Evolutionary conservation across 2,329 filamentous ascomycete species (phyloP).

Genomic region (Colletotrichum noveboracense): DNA sequence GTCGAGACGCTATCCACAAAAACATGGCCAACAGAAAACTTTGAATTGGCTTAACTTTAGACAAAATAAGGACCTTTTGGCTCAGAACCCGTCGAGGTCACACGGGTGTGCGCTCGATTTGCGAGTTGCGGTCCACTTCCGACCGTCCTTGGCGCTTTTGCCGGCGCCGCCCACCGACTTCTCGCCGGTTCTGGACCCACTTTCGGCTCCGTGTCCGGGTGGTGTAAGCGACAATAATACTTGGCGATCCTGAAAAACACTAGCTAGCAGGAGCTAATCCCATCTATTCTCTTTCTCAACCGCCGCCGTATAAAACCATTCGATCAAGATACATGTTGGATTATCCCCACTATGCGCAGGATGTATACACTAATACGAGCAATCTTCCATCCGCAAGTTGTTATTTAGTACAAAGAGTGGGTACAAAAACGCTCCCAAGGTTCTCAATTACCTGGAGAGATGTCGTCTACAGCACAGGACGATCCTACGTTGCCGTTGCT

Average conservation of each 20-base stretch:
- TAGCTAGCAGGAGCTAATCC: background rate
- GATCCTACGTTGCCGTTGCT: background rate
- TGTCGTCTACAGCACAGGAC: background rate
- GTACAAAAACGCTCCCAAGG: background rate
- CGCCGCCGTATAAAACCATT: fast-evolving
- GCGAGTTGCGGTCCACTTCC: background rate
- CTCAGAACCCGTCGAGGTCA: background rate
- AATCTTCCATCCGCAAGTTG: background rate
- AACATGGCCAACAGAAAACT: background rate
- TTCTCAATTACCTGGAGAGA: background rate
- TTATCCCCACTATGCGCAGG: background rate
- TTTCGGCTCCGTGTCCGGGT: background rate
- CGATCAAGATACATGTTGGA: background rate
- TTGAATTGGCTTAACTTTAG: background rate
- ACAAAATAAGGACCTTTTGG: background rate
- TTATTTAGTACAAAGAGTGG: background rate
- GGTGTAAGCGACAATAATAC: background rate
- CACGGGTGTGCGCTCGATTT: background rate
- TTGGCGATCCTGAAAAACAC: background rate
- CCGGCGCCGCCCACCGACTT: background rate
- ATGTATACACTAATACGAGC: background rate
- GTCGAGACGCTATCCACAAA: background rate
- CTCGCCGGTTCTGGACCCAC: background rate
- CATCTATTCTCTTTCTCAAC: background rate
- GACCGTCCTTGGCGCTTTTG: background rate